Percentiles rank a stretch among this genome's conserved stretches.
These are phyloP conservation scores for Antarctomyces pellizariae DNA, from an alignment of 495 filamentous ascomycete genomes.

Conservation along the genomic window DNA sequence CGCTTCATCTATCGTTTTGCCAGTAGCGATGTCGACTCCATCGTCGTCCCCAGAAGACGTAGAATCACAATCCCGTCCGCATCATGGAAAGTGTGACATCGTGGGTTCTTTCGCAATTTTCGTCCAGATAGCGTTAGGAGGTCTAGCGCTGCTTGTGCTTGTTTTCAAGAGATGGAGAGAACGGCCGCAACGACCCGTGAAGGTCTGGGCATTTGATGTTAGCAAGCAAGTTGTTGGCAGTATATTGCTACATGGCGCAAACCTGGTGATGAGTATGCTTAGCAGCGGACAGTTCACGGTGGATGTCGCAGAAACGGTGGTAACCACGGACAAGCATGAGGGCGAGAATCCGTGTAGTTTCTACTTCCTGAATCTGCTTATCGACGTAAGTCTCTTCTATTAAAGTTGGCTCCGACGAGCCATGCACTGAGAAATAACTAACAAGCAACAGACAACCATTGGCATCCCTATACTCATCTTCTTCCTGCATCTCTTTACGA, in stretches of 20 bases:
- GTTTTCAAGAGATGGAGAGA: constrained; percentile 89
- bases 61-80: too few species aligned
- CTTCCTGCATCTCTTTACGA: constrained; percentile 53
- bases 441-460: constrained; percentile 62
- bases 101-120: constrained; percentile 74
- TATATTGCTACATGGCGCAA: constrained; percentile 69
- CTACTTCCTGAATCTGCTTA: constrained; percentile 78
- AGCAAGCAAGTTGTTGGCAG: constrained; percentile 96
- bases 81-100: constrained; percentile 41
- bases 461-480: constrained; percentile 85
- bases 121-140: constrained; percentile 72
- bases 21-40: too few species aligned
- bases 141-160: constrained; percentile 56
- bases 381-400: constrained; percentile 51
- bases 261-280: constrained; percentile 88
- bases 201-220: constrained; percentile 91
- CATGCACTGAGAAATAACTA: not conserved
- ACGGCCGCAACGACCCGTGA: constrained; percentile 69
- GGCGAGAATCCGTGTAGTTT: constrained; percentile 89
- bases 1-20: too few species aligned
- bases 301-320: constrained; percentile 11
- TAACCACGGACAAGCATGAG: constrained; percentile 30
- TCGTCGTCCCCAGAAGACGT: too few species aligned
- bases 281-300: constrained; percentile 48
- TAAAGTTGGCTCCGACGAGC: not conserved